Conservation (phyloP, 2,329 filamentous ascomycete genomes). For the Fusarium sp. region DNA sequence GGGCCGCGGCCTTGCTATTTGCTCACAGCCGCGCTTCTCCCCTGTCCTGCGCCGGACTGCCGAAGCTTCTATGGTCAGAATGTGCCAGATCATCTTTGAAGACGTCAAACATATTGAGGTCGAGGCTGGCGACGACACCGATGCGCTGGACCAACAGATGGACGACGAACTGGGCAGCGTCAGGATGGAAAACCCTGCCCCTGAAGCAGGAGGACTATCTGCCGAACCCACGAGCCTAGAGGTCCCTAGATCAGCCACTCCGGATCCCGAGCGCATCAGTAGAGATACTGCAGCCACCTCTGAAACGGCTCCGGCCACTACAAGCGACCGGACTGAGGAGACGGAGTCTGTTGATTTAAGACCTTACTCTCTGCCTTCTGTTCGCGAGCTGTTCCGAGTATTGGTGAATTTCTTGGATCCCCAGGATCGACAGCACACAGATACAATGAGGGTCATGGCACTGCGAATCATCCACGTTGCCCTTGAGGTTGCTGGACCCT, state of each 20-base stretch:
- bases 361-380: conserved; percentile 94
- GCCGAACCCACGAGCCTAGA: conserved; percentile 39
- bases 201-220: conserved; percentile 43
- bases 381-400: conserved; percentile 93
- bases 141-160: conserved; percentile 75
- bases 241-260: conserved; percentile 32
- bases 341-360: conserved; percentile 74
- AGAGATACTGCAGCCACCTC: conserved; percentile 69
- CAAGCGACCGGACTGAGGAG: conserved; percentile 57
- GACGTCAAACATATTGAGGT: conserved; percentile 87
- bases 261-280: conserved; percentile 54
- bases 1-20: conserved; percentile 97
- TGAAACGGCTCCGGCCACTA: conserved; percentile 43
- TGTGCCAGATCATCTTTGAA: conserved; percentile 99
- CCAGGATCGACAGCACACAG: conserved; percentile 91
- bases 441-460: conserved; percentile 97
- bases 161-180: conserved; percentile 80
- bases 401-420: conserved; percentile 95
- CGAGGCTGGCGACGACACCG: conserved; percentile 77
- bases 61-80: conserved; percentile 97
- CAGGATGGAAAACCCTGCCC: conserved; percentile 76
- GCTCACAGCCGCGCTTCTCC: conserved; percentile 92
- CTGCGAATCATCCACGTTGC: conserved; percentile 97
- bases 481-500: conserved; percentile 94
- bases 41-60: conserved; percentile 92